A percentile compares a stretch with the other conserved stretches of the same genome.
phyloP scores from a whole-genome alignment of 2,329 filamentous ascomycete species.

The Penicillium sp. region DNA sequence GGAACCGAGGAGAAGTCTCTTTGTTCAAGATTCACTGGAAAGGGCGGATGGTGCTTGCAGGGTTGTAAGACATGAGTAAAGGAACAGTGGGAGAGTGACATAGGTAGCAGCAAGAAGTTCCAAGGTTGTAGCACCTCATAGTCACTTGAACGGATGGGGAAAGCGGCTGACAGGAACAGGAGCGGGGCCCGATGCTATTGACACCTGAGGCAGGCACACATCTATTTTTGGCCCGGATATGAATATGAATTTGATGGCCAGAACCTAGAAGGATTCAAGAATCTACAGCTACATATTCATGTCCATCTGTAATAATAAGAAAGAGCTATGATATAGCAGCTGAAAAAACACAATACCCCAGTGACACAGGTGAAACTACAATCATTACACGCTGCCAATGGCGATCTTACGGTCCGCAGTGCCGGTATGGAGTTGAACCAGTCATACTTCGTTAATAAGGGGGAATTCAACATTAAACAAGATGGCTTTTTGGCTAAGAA shows the following conservation, averaged over 20 bases:
- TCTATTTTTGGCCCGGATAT: conserved; percentile 16
- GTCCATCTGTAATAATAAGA: too few species aligned
- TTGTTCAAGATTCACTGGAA: conserved; percentile 3
- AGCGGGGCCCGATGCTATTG: neutral
- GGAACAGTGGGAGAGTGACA: neutral
- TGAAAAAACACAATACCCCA: neutral
- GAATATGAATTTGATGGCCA: neutral
- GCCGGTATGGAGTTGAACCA: conserved; percentile 25
- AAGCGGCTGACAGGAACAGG: conserved; percentile 13
- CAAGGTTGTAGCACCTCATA: conserved; percentile 19
- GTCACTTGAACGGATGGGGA: conserved; percentile 22
- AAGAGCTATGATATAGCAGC: too few species aligned
- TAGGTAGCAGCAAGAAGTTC: too few species aligned
- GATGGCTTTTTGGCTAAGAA: conserved; percentile 38
- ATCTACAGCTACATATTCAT: neutral
- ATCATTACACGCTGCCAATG: neutral
- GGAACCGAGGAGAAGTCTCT: conserved; percentile 1
- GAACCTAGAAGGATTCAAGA: neutral
- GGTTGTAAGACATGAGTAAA: neutral
- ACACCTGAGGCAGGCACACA: conserved; percentile 14
- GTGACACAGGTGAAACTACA: neutral
- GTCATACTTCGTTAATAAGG: conserved; percentile 38
- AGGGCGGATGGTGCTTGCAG: neutral
- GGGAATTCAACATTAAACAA: conserved; percentile 32
- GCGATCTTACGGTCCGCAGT: conserved; percentile 9